These are phyloP conservation scores for Colletotrichum abscissum DNA, from an alignment of 2,329 filamentous ascomycete species.

Conservation along the genomic window DNA sequence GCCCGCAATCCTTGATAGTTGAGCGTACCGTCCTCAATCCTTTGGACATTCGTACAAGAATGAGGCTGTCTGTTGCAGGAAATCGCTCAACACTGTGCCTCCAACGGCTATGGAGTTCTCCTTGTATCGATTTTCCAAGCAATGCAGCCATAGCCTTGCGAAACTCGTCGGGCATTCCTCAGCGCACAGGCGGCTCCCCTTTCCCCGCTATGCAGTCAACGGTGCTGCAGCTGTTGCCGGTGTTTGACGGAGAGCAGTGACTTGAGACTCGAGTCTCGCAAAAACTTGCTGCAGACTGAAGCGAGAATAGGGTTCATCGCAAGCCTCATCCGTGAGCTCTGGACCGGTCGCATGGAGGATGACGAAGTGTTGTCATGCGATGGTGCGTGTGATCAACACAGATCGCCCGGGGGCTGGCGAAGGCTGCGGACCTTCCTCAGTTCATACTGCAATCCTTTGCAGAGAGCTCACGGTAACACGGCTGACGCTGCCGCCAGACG, in stretches of 20 bases:
- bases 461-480: not conserved
- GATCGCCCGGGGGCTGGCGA: not conserved
- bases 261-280: not conserved
- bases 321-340: not conserved
- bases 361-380: conserved; percentile 15
- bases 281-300: not conserved
- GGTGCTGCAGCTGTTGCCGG: conserved; percentile 10
- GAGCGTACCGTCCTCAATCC: not conserved
- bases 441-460: not conserved
- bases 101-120: not conserved
- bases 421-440: not conserved
- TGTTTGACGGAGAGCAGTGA: not conserved
- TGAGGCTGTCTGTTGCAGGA: not conserved
- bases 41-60: not conserved
- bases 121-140: not conserved
- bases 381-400: not conserved
- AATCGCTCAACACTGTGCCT: not conserved
- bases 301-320: conserved; percentile 14
- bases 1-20: not conserved
- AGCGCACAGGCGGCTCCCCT: not conserved
- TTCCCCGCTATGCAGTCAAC: not conserved
- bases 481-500: not conserved
- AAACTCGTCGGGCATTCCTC: conserved; percentile 4
- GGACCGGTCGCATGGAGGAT: conserved; percentile 3
- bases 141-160: not conserved